phyloP scores from a whole-genome alignment of 345 rosid species.

The Aquilaria sinensis region DNA sequence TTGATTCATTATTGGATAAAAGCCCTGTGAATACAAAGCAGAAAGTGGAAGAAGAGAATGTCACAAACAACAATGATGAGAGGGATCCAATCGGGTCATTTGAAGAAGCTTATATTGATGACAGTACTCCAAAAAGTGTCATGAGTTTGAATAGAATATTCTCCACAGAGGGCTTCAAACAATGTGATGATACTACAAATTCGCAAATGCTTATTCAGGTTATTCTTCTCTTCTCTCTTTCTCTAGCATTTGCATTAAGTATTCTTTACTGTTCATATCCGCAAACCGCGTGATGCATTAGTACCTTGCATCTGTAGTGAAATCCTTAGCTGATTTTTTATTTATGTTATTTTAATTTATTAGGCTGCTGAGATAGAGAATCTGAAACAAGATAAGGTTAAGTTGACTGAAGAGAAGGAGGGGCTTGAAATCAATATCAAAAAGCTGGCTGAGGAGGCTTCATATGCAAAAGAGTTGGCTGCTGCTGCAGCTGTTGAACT shows the following conservation, averaged over 20 bases:
- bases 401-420: constrained; percentile 46
- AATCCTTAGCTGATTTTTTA: neutral
- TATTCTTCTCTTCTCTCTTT: constrained; percentile 4
- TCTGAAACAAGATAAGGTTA: constrained; percentile 46
- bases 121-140: constrained; percentile 51
- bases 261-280: constrained; percentile 7
- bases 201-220: constrained; percentile 51
- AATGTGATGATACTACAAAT: constrained; percentile 29
- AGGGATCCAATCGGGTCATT: constrained; percentile 22
- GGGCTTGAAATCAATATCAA: constrained; percentile 44
- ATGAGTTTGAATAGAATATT: constrained; percentile 59
- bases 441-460: constrained; percentile 60
- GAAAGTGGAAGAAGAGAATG: constrained; percentile 24
- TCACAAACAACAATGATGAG: constrained; percentile 4
- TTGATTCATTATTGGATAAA: constrained; percentile 26
- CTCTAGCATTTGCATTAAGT: constrained; percentile 5
- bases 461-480: constrained; percentile 70
- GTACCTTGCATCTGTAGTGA: neutral
- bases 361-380: constrained; percentile 56
- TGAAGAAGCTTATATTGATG: constrained; percentile 37
- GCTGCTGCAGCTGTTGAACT: constrained; percentile 70
- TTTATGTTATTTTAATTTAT: constrained; percentile 6
- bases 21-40: constrained; percentile 22
- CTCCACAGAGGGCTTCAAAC: constrained; percentile 55
- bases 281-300: neutral